Percentiles rank a stretch among this genome's conserved stretches.
Conservation (phyloP, 306 rosid species). For the Rubus parviflorus region DNA sequence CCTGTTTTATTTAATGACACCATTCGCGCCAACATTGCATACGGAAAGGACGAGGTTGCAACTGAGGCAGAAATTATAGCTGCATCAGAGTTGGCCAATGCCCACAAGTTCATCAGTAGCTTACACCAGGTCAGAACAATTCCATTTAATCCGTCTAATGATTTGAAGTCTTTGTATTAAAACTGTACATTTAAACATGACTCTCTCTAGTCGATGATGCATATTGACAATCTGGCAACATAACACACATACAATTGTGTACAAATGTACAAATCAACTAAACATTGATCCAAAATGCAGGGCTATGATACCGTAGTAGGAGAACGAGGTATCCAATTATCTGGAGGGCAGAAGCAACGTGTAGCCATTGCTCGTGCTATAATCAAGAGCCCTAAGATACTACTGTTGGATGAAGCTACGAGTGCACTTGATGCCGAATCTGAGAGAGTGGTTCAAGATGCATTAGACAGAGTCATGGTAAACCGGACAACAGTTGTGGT, state of each 20-base stretch:
- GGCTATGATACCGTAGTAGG: constrained; percentile 82
- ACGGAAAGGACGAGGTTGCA: constrained; percentile 73
- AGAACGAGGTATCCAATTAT: constrained; percentile 78
- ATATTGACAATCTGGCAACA: background rate
- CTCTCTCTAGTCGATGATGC: background rate
- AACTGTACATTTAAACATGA: background rate
- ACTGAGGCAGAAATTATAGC: constrained; percentile 72
- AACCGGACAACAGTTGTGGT: constrained; percentile 76
- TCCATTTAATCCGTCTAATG: background rate
- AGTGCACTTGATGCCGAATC: constrained; percentile 88
- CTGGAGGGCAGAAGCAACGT: constrained; percentile 86
- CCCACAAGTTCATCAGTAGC: constrained; percentile 75
- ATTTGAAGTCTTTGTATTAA: background rate
- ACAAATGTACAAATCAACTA: background rate
- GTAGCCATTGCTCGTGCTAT: constrained; percentile 87
- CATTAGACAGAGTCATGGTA: constrained; percentile 76
- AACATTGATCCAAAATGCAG: constrained; percentile 24
- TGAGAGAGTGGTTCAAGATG: constrained; percentile 88
- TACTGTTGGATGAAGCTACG: constrained; percentile 80
- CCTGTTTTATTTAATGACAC: constrained; percentile 76
- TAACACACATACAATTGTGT: background rate
- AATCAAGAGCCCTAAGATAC: constrained; percentile 72
- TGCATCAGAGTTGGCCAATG: constrained; percentile 79
- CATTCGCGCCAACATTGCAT: constrained; percentile 81
- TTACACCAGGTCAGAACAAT: constrained; percentile 54